Evolutionary conservation across 495 filamentous ascomycete genomes (phyloP).

Genomic region (Aspergillus incahuasiensis): DNA sequence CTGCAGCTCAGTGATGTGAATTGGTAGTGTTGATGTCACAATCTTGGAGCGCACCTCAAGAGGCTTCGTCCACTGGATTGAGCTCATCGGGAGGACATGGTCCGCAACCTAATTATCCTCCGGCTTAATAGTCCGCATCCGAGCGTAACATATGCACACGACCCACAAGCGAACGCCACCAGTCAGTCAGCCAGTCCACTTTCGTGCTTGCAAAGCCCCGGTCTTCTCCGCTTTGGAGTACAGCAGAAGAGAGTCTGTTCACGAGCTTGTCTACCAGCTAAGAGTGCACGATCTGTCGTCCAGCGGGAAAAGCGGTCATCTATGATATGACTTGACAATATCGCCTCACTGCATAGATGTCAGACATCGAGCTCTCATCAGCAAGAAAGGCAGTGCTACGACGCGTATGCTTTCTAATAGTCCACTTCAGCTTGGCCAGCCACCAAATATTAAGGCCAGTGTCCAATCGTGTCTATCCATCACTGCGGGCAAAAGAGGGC

Average conservation of each 20-base stretch:
- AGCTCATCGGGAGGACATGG: neutral
- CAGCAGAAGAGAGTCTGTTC: neutral
- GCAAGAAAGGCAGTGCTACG: no score
- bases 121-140: neutral
- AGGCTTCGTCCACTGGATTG: neutral
- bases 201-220: neutral
- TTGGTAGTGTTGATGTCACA: slow-evolving; percentile 74
- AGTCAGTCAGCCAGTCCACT: neutral
- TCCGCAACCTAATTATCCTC: neutral
- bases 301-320: no score
- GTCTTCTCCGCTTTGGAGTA: neutral
- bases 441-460: no score
- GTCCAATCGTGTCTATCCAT: no score
- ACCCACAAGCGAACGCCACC: neutral
- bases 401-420: no score
- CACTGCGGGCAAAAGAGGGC: no score
- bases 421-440: no score
- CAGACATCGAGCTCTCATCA: no score
- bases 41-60: neutral
- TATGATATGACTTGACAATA: no score
- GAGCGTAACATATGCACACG: no score
- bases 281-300: no score
- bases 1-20: slow-evolving; percentile 95
- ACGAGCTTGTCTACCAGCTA: neutral
- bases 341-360: no score